A percentile compares a stretch with the other conserved stretches of the same genome.
These are phyloP conservation scores for Cercospora janseana DNA, from an alignment of 2,329 filamentous ascomycete species.

Conservation along the genomic window DNA sequence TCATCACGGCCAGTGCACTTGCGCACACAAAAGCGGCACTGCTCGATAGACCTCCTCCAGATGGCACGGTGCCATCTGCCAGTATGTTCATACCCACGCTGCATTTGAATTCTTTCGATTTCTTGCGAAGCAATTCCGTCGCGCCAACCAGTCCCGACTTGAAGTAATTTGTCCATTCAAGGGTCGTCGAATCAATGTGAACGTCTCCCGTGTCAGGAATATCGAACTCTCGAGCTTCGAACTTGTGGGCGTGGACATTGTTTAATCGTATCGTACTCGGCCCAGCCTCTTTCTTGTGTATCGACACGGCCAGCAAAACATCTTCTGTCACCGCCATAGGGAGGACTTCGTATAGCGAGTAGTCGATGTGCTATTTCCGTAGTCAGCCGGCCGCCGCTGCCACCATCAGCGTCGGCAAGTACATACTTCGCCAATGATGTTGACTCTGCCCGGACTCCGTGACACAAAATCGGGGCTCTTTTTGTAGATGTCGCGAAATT, in stretches of 20 bases:
- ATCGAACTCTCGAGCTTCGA: constrained; percentile 70
- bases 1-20: constrained; percentile 82
- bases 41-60: constrained; percentile 87
- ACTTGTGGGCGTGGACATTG: constrained; percentile 75
- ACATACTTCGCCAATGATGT: constrained; percentile 83
- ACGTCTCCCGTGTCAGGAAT: constrained; percentile 59
- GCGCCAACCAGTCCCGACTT: constrained; percentile 85
- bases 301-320: constrained; percentile 76
- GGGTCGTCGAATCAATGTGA: constrained; percentile 73
- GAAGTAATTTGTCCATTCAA: constrained; percentile 99
- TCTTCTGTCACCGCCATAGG: constrained; percentile 95
- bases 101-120: constrained; percentile 58
- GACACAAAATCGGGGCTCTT: constrained; percentile 75
- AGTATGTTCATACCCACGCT: constrained; percentile 81
- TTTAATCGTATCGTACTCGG: constrained; percentile 69
- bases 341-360: constrained; percentile 91
- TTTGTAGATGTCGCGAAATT: constrained; percentile 70
- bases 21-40: constrained; percentile 92
- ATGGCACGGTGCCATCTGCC: constrained; percentile 87
- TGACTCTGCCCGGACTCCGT: constrained; percentile 89
- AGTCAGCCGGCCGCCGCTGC: constrained; percentile 12
- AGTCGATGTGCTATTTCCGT: constrained; percentile 75
- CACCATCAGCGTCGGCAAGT: background rate
- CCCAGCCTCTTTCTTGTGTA: constrained; percentile 53
- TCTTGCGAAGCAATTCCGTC: constrained; percentile 70